Conservation (phyloP, 345 rosid genomes). For the Eucalyptus tenuipes region DNA sequence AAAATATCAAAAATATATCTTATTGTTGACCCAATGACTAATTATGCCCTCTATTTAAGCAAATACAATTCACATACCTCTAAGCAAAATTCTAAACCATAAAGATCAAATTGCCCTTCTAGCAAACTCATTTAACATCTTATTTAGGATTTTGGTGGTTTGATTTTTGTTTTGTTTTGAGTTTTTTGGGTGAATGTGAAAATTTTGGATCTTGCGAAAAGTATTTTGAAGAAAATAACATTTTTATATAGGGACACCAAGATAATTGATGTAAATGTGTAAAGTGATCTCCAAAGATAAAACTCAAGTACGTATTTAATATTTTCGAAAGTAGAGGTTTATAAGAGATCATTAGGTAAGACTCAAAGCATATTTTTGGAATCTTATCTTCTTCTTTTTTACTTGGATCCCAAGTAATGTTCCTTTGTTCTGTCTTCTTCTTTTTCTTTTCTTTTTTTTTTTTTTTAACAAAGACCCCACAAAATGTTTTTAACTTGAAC, state of each 20-base stretch:
- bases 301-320: neutral
- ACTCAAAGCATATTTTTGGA: no score
- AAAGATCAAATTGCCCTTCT: neutral
- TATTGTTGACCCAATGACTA: no score
- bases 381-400: no score
- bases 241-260: neutral
- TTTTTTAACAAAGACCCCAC: no score
- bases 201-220: neutral
- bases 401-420: no score
- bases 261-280: neutral
- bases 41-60: no score
- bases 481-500: no score
- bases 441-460: no score
- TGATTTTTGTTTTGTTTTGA: neutral
- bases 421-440: no score
- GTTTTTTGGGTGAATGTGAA: neutral
- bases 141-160: neutral
- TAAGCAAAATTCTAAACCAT: neutral
- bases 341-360: neutral
- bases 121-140: neutral
- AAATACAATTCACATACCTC: neutral
- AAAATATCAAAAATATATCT: no score
- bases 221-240: neutral
- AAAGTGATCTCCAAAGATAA: neutral
- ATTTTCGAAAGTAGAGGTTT: neutral